Evolutionary conservation across 1,284 basidiomycete species (phyloP).

Genomic region (Prillingera fragicola): DNA sequence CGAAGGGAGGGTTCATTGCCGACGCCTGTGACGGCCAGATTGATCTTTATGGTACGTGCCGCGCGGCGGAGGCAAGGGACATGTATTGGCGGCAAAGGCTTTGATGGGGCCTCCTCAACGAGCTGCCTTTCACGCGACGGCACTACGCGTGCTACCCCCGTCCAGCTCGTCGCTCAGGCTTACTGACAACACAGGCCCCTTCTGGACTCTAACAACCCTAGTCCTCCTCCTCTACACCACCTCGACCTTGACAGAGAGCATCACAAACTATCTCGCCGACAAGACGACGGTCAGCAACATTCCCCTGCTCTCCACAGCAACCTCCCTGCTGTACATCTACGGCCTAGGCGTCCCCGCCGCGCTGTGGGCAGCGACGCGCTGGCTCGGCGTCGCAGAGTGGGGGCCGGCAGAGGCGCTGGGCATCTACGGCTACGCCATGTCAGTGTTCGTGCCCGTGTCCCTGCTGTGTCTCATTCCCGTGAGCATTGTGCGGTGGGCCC

Average conservation of each 20-base stretch:
- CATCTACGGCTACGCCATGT: conserved; percentile 52
- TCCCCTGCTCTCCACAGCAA: conserved; percentile 70
- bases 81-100: neutral
- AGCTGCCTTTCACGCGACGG: too few relatives aligned
- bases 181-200: conserved; percentile 61
- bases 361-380: conserved; percentile 63
- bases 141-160: too few relatives aligned
- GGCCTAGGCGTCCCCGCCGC: conserved; percentile 70
- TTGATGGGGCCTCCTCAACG: neutral
- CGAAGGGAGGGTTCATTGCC: conserved; percentile 48
- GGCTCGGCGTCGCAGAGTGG: conserved; percentile 79
- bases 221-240: conserved; percentile 86
- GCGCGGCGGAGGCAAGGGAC: neutral
- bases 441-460: conserved; percentile 58
- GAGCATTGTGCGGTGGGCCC: conserved; percentile 68
- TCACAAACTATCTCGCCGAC: conserved; percentile 68
- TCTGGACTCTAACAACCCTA: conserved; percentile 91
- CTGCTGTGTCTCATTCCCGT: conserved; percentile 71
- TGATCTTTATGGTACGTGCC: conserved; percentile 50
- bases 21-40: conserved; percentile 50
- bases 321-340: conserved; percentile 77
- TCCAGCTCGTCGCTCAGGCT: conserved; percentile 5
- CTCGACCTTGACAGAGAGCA: conserved; percentile 77
- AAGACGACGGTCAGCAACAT: conserved; percentile 55
- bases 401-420: conserved; percentile 62